Base-by-base conservation (phyloP, 768 basidiomycete species). In the Pleurotus eryngii region DNA sequence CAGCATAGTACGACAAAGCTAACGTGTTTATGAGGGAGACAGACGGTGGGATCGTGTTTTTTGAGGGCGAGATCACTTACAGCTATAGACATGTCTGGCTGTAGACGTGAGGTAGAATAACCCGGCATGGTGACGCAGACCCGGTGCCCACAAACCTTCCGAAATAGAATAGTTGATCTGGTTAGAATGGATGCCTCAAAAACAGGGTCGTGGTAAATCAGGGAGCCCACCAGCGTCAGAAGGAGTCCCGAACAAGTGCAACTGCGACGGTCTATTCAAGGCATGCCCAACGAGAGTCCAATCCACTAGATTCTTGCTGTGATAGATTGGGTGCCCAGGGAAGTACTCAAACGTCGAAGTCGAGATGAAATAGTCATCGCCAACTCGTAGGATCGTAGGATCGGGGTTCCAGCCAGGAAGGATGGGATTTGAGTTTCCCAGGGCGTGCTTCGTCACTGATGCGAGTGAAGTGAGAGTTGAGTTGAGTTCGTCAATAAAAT, bases 331-430 rank as follows among this genome's bases (percentile, higher is more conserved):
- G 51, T 74, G 69, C 4, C 74, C 75, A 12, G 75, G 75, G 57
- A 68, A 76, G 54, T 73, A 73, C 57, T 75, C 74, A 24, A 76
- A 76, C 4, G 71, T 69, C 1, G 74, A 75, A 0, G 74, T 76
- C 3, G 70, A 65, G 47, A 74, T 68, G 61, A 75, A 76, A 55
- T 75, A 76, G 61, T 75, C 72, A 1, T 65, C 51, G 11, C 71
- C 72, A 45, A 75, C 74, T 53, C 73, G 71, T n/a, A 76, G 35
- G 24, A 75, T 71, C 24, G 66, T 68, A 3, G 75, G 75, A 60
- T 76, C 75, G 11, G 75, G 73, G 51, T 75, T 76, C 72, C 72
- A 76, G 30, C 75, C 75, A 6, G 72, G 71, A 2, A 76, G 61
- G 12, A 76, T 73, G 6, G 75, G 75, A 47, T 75, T 74, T 12